These are phyloP conservation scores for Neofusicoccum cordaticola DNA, from an alignment of 2,329 filamentous ascomycete species.

Conservation along the genomic window DNA sequence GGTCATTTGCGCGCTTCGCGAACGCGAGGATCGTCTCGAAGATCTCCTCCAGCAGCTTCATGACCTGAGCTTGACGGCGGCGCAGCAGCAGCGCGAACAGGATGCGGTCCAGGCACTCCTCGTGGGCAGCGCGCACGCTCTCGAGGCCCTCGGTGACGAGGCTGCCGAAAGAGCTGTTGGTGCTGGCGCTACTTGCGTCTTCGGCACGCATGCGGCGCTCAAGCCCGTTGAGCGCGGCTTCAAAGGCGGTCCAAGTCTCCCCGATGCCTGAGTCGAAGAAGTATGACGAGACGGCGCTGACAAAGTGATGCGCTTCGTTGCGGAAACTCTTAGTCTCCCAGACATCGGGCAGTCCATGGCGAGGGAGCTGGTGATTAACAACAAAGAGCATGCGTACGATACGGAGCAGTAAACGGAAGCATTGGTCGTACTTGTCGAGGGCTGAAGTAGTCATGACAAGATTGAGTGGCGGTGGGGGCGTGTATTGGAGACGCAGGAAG, in stretches of 20 bases:
- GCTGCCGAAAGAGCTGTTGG: slow-evolving; percentile 41
- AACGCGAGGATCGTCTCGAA: slow-evolving; percentile 72
- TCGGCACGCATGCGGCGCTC: slow-evolving; percentile 54
- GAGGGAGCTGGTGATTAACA: slow-evolving; percentile 46
- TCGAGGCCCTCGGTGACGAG: slow-evolving; percentile 59
- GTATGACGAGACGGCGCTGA: slow-evolving; percentile 69
- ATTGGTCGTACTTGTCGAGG: slow-evolving; percentile 75
- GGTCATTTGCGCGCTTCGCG: slow-evolving; percentile 39
- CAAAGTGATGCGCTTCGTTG: slow-evolving; percentile 76
- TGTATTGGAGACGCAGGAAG: slow-evolving; percentile 85
- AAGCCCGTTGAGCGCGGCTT: slow-evolving; percentile 61
- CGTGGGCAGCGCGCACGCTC: slow-evolving; percentile 66
- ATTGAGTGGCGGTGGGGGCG: slow-evolving; percentile 67
- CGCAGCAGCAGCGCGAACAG: slow-evolving; percentile 70
- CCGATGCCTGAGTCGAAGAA: slow-evolving; percentile 77
- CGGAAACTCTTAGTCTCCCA: slow-evolving; percentile 51
- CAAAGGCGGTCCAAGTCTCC: slow-evolving; percentile 70
- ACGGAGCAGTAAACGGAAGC: slow-evolving; percentile 78
- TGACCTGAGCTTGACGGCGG: slow-evolving; percentile 70
- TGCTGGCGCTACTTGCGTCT: slow-evolving; percentile 41
- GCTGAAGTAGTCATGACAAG: slow-evolving; percentile 69
- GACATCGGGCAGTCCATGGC: slow-evolving; percentile 5
- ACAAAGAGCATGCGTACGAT: slow-evolving; percentile 77
- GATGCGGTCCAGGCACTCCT: slow-evolving; percentile 70
- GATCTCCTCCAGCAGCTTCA: slow-evolving; percentile 72